Base-by-base conservation (phyloP, 2,329 filamentous ascomycete species). In the Kalmusia sp. region DNA sequence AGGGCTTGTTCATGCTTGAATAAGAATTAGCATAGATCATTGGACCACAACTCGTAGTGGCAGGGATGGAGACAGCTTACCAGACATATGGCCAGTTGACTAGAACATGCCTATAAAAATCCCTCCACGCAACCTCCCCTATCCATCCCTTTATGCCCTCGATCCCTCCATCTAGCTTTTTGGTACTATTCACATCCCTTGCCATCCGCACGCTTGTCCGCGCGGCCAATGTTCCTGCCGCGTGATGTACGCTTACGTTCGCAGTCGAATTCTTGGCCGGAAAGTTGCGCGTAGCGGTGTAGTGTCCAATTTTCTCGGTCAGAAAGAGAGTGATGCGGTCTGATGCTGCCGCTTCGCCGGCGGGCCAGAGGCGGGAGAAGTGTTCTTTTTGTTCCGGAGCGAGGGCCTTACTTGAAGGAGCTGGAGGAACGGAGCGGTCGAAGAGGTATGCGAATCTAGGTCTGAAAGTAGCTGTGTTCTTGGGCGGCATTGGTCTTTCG, bases 61-160 rank as follows among this genome's bases (percentile, higher is more conserved):
- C 25, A 40, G 44, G 28, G 33, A 37, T 43, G 19, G 15, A 34
- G 22, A n/a, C 7, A 14, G 72, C 81, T 67, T 74, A 87, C 86
- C 87, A 91, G 6, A 92, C 80, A 64, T 92, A 93, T 0, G 93
- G 93, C 91, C 91, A 96, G 55, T 93, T 79, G 0, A 87, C 90
- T 4, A 96, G 76, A 3, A 96, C 90, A 69, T 82, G 80, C 1
- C 79, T 66, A 63, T 82, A 82, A 38, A 82, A 79, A 51, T 83
- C 80, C 1, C 80, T 71, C 69, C 81, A 82, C 2, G 80, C 79
- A n/a, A 83, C 74, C 59, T 83, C 80, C 6, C 76, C 74, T 2
- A 83, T 80, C 80, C 80, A 83, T 4, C 74, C 62, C 17, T 68
- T 60, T 6, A 77, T 67, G 1, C 76, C 79, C 4, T 81, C 76